Evolutionary conservation across 2,329 filamentous ascomycete genomes (phyloP).

Genomic region (Phoma sp.): DNA sequence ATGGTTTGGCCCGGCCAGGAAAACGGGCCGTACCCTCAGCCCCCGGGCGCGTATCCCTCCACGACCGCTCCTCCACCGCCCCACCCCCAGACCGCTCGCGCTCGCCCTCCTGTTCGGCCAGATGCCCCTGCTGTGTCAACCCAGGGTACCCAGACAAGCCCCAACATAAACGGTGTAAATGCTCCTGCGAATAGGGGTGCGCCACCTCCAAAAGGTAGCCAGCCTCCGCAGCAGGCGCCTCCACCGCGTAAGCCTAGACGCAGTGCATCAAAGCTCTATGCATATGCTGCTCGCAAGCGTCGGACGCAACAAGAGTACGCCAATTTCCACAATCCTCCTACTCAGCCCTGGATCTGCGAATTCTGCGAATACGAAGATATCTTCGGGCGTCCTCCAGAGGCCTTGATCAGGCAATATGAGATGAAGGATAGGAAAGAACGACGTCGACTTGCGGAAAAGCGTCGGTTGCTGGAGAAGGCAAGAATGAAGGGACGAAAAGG

Average conservation of each 20-base stretch:
- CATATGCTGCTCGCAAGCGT: conserved; percentile 77
- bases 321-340: conserved; percentile 78
- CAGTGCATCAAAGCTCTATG: conserved; percentile 72
- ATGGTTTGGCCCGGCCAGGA: conserved; percentile 76
- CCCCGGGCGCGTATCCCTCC: conserved; percentile 47
- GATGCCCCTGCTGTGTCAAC: conserved; percentile 55
- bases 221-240: conserved; percentile 51
- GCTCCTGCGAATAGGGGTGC: conserved; percentile 37
- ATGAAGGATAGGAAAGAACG: conserved; percentile 89
- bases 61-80: conserved; percentile 27
- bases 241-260: conserved; percentile 70
- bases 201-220: conserved; percentile 48
- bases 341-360: conserved; percentile 93
- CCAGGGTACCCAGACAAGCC: conserved; percentile 64
- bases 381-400: conserved; percentile 84
- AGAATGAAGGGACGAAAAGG: conserved; percentile 92
- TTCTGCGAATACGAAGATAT: conserved; percentile 98
- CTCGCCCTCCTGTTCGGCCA: conserved; percentile 40
- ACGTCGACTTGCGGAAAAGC: conserved; percentile 84
- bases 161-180: conserved; percentile 55
- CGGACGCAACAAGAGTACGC: conserved; percentile 77
- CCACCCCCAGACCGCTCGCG: conserved; percentile 31
- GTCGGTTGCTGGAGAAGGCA: conserved; percentile 85
- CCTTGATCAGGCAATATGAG: conserved; percentile 90
- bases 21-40: conserved; percentile 49